A percentile compares a stretch with the other conserved stretches of the same genome.
Conservation (phyloP, 805 yeast genomes). For the Novakomyces olei region DNA sequence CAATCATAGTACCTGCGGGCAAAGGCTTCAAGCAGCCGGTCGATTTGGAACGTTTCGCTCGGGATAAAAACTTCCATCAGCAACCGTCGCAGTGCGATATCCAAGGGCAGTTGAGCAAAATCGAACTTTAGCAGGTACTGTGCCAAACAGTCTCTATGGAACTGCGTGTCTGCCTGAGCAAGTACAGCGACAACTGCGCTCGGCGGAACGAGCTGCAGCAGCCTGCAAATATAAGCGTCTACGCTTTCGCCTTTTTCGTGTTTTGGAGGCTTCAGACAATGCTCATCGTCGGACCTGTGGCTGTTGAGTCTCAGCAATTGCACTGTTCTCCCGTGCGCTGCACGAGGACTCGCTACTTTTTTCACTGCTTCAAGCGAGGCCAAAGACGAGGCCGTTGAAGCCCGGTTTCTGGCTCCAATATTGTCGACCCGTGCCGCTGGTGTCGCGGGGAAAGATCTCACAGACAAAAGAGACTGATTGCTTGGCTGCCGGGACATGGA, state of each 20-base stretch:
- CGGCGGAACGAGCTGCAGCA: slow-evolving; percentile 10
- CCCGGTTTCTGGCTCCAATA: too few relatives aligned
- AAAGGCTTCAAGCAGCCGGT: slow-evolving; percentile 38
- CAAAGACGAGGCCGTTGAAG: too few relatives aligned
- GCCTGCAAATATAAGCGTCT: slow-evolving; percentile 15
- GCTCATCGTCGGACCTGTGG: too few relatives aligned
- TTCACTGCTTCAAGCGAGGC: too few relatives aligned
- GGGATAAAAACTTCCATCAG: slow-evolving; percentile 40
- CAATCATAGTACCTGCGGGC: slow-evolving; percentile 28
- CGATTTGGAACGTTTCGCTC: slow-evolving; percentile 55
- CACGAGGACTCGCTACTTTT: too few relatives aligned
- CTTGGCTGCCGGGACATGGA: too few relatives aligned
- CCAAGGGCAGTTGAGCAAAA: slow-evolving; percentile 36
- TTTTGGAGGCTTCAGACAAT: too few relatives aligned
- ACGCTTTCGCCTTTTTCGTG: slow-evolving; percentile 15
- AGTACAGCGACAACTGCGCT: slow-evolving; percentile 14
- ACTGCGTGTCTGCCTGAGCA: slow-evolving; percentile 14
- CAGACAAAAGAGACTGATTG: too few relatives aligned
- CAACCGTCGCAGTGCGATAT: slow-evolving; percentile 39
- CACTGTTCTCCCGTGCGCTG: too few relatives aligned
- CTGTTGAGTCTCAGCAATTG: too few relatives aligned
- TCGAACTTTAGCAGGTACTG: slow-evolving; percentile 21
- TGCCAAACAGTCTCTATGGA: slow-evolving; percentile 14
- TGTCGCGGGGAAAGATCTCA: too few relatives aligned
- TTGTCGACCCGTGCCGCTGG: too few relatives aligned